These are phyloP conservation scores for Ascocoryne sarcoides DNA, from an alignment of 2,329 filamentous ascomycete species.

Conservation along the genomic window DNA sequence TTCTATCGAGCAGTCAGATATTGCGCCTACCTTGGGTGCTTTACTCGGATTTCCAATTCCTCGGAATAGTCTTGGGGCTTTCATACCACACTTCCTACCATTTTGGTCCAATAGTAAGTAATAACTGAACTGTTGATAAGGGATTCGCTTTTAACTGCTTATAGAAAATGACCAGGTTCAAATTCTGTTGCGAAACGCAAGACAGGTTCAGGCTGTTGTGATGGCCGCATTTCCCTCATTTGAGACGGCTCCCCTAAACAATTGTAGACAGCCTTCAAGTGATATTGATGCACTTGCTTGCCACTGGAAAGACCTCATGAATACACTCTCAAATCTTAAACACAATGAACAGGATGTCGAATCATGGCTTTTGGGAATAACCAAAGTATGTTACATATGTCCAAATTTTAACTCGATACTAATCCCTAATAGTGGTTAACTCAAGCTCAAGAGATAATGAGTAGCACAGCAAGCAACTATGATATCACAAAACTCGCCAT, in stretches of 20 bases:
- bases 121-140: not conserved
- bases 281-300: constrained; percentile 54
- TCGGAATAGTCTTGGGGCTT: constrained; percentile 80
- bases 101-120: constrained; percentile 62
- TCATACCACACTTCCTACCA: constrained; percentile 69
- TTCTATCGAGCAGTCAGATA: constrained; percentile 85
- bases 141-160: constrained; percentile 4
- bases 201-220: constrained; percentile 71
- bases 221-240: constrained; percentile 61
- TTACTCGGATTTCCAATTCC: constrained; percentile 82
- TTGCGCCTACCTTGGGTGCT: constrained; percentile 80
- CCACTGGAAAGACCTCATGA: constrained; percentile 47
- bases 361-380: constrained; percentile 36
- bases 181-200: constrained; percentile 68
- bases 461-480: constrained; percentile 88
- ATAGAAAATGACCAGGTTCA: constrained; percentile 48
- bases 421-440: constrained; percentile 31
- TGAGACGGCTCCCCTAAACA: constrained; percentile 23
- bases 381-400: constrained; percentile 29
- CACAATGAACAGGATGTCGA: constrained; percentile 27
- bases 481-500: constrained; percentile 53
- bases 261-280: constrained; percentile 17
- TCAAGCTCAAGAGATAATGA: constrained; percentile 63
- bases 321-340: constrained; percentile 12
- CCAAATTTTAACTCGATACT: constrained; percentile 6